phyloP scores from a whole-genome alignment of 371 early-diverging fungal species.

The Lichtheimia corymbifera region DNA sequence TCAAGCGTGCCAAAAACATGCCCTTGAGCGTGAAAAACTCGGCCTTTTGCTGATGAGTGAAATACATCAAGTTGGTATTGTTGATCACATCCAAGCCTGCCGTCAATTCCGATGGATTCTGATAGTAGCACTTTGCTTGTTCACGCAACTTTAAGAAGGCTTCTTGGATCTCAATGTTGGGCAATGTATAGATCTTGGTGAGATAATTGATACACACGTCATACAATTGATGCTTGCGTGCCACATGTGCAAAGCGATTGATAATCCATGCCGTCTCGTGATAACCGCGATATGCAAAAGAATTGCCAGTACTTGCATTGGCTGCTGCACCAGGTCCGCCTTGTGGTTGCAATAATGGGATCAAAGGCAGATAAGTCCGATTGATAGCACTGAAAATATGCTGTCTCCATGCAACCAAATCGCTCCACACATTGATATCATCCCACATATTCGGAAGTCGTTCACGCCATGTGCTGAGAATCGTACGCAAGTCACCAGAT shows the following conservation, averaged over 20 bases:
- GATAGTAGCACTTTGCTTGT: constrained; percentile 97
- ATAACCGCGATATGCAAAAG: constrained; percentile 96
- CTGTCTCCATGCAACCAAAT: constrained; percentile 97
- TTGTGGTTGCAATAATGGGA: constrained; percentile 65
- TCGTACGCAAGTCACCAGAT: constrained; percentile 86
- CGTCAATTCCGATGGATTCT: constrained; percentile 80
- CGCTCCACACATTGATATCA: constrained; percentile 97
- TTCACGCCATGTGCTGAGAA: constrained; percentile 96
- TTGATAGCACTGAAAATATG: constrained; percentile 97
- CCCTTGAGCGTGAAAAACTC: constrained; percentile 98
- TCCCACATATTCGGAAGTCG: constrained; percentile 97
- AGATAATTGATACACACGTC: constrained; percentile 94
- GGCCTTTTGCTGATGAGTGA: constrained; percentile 92
- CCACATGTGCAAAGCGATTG: constrained; percentile 99
- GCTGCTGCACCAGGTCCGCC: constrained; percentile 52
- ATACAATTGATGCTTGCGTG: constrained; percentile 91
- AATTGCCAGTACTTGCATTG: constrained; percentile 65
- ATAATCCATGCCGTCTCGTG: constrained; percentile 99
- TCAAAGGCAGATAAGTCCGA: constrained; percentile 88
- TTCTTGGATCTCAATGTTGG: constrained; percentile 99
- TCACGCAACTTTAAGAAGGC: constrained; percentile 97
- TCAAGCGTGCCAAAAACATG: constrained; percentile 87
- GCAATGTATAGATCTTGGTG: constrained; percentile 96
- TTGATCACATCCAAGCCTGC: constrained; percentile 97
- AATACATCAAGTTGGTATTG: constrained; percentile 97